Conservation (phyloP, 2,329 filamentous ascomycete species). For the Epichloe elymi region DNA sequence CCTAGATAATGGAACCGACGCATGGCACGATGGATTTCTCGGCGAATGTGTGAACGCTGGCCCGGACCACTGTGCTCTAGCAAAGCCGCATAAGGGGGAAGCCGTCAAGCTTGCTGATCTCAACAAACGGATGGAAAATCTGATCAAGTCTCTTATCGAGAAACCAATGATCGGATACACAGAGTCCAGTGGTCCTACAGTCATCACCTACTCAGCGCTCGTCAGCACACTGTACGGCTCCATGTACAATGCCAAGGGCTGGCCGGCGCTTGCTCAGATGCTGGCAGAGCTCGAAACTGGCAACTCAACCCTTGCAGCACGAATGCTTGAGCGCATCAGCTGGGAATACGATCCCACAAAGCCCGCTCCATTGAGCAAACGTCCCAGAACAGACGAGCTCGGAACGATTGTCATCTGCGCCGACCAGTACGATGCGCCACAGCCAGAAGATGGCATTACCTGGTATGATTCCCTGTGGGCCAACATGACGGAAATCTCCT, state of each 20-base stretch:
- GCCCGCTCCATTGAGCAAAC: constrained; percentile 14
- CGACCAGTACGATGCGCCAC: constrained; percentile 30
- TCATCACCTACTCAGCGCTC: constrained; percentile 32
- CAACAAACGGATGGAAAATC: constrained; percentile 23
- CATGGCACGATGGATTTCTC: constrained; percentile 36
- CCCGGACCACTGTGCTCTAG: constrained; percentile 30
- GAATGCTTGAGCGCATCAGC: constrained; percentile 21
- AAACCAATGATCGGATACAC: constrained; percentile 27
- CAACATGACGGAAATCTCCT: constrained; percentile 31
- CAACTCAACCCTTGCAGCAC: constrained; percentile 28
- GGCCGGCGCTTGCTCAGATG: constrained; percentile 28
- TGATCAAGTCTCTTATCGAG: constrained; percentile 24
- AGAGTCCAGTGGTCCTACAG: constrained; percentile 24
- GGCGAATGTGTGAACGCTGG: constrained; percentile 36
- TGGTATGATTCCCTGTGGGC: constrained; percentile 34
- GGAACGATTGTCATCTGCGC: constrained; percentile 29
- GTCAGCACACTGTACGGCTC: constrained; percentile 25
- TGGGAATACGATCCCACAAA: constrained; percentile 31
- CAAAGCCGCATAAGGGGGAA: constrained; percentile 16
- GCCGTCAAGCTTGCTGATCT: constrained; percentile 23
- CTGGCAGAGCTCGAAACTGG: constrained; percentile 30
- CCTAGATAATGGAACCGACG: constrained; percentile 35
- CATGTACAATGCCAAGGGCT: constrained; percentile 30
- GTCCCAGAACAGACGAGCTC: constrained; percentile 26
- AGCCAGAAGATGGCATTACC: constrained; percentile 23